phyloP scores from a whole-genome alignment of 1,284 basidiomycete genomes.

The Paramarasmius palmivorus region DNA sequence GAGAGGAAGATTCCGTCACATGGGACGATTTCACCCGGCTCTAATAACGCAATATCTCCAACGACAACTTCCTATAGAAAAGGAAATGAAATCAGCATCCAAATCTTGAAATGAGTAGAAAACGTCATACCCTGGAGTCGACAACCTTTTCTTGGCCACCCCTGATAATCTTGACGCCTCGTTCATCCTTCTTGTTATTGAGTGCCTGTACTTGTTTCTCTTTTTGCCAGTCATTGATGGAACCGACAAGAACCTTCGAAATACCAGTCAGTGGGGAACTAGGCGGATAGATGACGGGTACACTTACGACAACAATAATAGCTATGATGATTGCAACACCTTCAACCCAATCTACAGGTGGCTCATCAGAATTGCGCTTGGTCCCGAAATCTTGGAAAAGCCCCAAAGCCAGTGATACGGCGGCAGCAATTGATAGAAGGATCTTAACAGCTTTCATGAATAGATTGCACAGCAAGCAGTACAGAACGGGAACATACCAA shows the following conservation, averaged over 20 bases:
- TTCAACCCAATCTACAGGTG: conserved; percentile 95
- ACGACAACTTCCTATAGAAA: conserved; percentile 79
- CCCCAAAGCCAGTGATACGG: conserved; percentile 91
- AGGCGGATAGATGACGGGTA: background rate
- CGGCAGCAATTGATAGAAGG: conserved; percentile 87
- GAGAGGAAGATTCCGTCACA: conserved; percentile 94
- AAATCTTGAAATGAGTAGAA: background rate
- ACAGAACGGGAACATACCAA: conserved; percentile 53
- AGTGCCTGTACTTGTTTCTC: conserved; percentile 92
- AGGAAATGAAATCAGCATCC: conserved; percentile 1
- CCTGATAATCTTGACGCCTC: conserved; percentile 90
- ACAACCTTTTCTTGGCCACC: conserved; percentile 79
- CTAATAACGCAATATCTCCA: conserved; percentile 89
- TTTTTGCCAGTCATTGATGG: conserved; percentile 95
- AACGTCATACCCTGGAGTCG: conserved; percentile 67
- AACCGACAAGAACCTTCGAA: conserved; percentile 77
- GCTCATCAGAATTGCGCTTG: conserved; percentile 52
- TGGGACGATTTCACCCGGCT: conserved; percentile 95
- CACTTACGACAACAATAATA: conserved; percentile 75
- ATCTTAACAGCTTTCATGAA: conserved; percentile 49
- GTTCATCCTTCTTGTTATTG: conserved; percentile 96
- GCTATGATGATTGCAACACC: conserved; percentile 97
- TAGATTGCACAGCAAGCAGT: conserved; percentile 6
- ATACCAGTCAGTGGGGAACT: conserved; percentile 10
- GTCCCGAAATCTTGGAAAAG: conserved; percentile 92